Evolutionary conservation across 345 rosid genomes (phyloP).

Genomic region (Gossypium raimondii): DNA sequence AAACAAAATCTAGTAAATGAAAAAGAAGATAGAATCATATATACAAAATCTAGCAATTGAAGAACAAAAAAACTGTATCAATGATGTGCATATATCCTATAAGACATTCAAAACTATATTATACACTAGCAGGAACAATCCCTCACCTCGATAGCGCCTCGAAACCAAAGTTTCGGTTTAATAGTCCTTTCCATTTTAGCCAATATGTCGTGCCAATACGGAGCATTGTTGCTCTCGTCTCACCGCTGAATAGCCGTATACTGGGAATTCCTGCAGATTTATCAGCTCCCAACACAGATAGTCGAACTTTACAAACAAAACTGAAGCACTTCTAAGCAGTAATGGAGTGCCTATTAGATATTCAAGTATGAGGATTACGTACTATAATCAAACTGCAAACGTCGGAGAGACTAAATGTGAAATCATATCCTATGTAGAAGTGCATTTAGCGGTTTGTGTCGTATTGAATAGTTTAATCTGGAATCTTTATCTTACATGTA

Average conservation of each 20-base stretch:
- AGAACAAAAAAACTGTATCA: not conserved
- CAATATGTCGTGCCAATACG: not conserved
- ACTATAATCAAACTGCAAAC: slow-evolving; percentile 1
- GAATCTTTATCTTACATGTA: slow-evolving; percentile 37
- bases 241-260: not conserved
- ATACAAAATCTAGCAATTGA: not conserved
- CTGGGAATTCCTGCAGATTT: not conserved
- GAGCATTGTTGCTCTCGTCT: not conserved
- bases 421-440: slow-evolving; percentile 4
- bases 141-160: slow-evolving; percentile 15
- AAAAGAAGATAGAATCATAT: not conserved
- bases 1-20: not conserved
- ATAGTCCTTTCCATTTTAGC: not conserved
- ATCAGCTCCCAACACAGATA: not conserved
- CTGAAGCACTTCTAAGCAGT: not conserved
- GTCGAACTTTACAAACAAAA: not conserved
- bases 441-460: not conserved
- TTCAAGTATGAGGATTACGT: not conserved
- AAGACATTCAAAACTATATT: not conserved
- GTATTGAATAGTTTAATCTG: slow-evolving; percentile 10
- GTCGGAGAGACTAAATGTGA: not conserved
- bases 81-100: slow-evolving; percentile 12
- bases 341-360: not conserved
- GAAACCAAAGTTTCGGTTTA: not conserved
- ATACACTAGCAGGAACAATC: slow-evolving; percentile 6